Percentiles rank a stretch among this genome's conserved stretches.
phyloP scores from a whole-genome alignment of 1,284 basidiomycete genomes.

The Mycena sp. region DNA sequence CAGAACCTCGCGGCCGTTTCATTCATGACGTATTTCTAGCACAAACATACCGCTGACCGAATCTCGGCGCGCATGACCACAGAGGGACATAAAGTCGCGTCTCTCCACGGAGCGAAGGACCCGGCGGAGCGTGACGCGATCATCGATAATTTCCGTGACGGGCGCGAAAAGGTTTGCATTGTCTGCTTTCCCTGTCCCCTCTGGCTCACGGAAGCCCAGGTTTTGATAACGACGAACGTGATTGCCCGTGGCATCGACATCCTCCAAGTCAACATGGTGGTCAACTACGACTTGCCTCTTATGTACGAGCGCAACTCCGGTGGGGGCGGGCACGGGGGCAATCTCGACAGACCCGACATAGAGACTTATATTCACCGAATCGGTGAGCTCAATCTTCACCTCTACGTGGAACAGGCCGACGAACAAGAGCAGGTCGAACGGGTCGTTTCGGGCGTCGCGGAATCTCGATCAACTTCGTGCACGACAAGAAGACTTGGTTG shows the following conservation, averaged over 20 bases:
- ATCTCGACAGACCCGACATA: conserved; percentile 74
- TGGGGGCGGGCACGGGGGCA: conserved; percentile 16
- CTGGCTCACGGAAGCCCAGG: conserved; percentile 39
- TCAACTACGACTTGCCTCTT: conserved; percentile 97
- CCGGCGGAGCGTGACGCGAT: conserved; percentile 89
- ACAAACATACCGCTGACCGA: conserved; percentile 91
- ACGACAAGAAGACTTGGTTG: conserved; percentile 84
- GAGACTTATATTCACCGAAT: conserved; percentile 99
- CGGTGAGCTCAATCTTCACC: conserved; percentile 60
- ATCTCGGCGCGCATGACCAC: conserved; percentile 91
- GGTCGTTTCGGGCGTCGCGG: conserved; percentile 96
- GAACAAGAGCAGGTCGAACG: conserved; percentile 75
- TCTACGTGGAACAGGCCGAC: neutral
- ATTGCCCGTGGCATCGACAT: conserved; percentile 99
- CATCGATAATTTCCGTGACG: conserved; percentile 96
- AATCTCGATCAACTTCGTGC: conserved; percentile 96
- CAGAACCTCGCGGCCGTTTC: neutral
- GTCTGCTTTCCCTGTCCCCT: neutral
- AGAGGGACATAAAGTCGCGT: conserved; percentile 97
- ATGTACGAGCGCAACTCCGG: conserved; percentile 71
- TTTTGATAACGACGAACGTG: conserved; percentile 98
- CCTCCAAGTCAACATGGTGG: conserved; percentile 98
- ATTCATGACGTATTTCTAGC: conserved; percentile 52
- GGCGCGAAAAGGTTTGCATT: conserved; percentile 86
- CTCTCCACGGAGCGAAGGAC: conserved; percentile 95